phyloP scores from a whole-genome alignment of 2,329 filamentous ascomycete species.

The Tolypocladium paradoxum region DNA sequence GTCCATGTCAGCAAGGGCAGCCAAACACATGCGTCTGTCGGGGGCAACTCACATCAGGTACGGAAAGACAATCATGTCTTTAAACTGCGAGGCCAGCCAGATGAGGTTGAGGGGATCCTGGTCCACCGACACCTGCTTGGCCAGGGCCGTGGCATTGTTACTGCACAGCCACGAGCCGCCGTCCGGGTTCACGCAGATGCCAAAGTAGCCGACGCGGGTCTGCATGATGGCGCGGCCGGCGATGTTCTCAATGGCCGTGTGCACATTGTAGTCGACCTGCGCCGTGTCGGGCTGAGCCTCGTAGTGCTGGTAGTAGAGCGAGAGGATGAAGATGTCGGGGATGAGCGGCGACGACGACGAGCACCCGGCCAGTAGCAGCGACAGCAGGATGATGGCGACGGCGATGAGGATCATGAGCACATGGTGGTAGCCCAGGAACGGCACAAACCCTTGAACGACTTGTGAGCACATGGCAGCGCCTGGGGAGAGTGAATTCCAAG shows the following conservation, averaged over 20 bases:
- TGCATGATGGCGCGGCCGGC: constrained; percentile 75
- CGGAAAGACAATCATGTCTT: constrained; percentile 96
- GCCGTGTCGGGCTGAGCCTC: constrained; percentile 70
- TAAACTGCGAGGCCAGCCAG: constrained; percentile 95
- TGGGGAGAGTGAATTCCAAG: not conserved
- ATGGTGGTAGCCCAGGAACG: constrained; percentile 66
- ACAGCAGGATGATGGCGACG: constrained; percentile 85
- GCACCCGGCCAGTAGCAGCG: constrained; percentile 86
- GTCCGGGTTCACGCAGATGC: constrained; percentile 89
- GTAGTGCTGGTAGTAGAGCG: constrained; percentile 91
- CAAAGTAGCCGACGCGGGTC: constrained; percentile 93
- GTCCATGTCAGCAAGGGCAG: not conserved
- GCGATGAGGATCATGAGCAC: constrained; percentile 97
- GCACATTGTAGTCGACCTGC: constrained; percentile 83
- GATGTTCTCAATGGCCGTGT: constrained; percentile 79
- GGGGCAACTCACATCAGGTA: constrained; percentile 67
- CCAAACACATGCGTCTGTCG: too few species aligned
- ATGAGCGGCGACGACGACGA: constrained; percentile 94
- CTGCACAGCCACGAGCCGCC: constrained; percentile 88
- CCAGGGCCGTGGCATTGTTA: constrained; percentile 90
- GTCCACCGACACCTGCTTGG: constrained; percentile 78
- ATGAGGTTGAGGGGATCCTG: constrained; percentile 95
- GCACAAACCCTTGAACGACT: constrained; percentile 43
- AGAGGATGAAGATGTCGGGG: constrained; percentile 92
- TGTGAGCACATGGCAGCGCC: not conserved